phyloP scores from a whole-genome alignment of 192 early-diverging fungal species.

The Coemansia sp. region DNA sequence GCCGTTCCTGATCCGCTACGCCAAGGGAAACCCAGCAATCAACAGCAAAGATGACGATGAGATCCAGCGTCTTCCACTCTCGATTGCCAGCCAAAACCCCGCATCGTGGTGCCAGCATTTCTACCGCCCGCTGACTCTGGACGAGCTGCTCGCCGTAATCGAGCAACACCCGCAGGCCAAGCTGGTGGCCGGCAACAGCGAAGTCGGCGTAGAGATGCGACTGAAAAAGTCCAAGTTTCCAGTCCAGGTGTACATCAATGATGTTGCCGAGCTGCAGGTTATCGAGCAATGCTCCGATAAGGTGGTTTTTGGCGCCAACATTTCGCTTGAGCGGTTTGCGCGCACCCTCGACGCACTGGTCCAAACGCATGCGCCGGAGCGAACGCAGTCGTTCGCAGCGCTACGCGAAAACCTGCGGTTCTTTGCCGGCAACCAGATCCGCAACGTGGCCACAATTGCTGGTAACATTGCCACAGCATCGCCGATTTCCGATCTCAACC shows the following conservation, averaged over 20 bases:
- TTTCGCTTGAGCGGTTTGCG: slow-evolving; percentile 63
- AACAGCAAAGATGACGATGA: slow-evolving; percentile 7
- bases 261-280: slow-evolving; percentile 67
- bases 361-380: slow-evolving; percentile 19
- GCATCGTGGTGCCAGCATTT: slow-evolving; percentile 35
- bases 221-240: slow-evolving; percentile 71
- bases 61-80: slow-evolving; percentile 21
- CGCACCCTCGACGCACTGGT: slow-evolving; percentile 17
- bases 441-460: slow-evolving; percentile 82
- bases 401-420: slow-evolving; percentile 71
- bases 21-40: slow-evolving; percentile 19
- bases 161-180: slow-evolving; percentile 65
- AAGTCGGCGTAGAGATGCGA: slow-evolving; percentile 76
- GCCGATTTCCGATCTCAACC: slow-evolving; percentile 87
- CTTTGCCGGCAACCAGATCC: slow-evolving; percentile 84
- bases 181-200: slow-evolving; percentile 80
- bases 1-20: slow-evolving; percentile 61
- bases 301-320: slow-evolving; percentile 66
- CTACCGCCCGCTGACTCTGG: slow-evolving; percentile 58
- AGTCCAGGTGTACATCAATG: slow-evolving; percentile 63
- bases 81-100: slow-evolving; percentile 14
- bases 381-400: slow-evolving; percentile 64
- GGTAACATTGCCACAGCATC: slow-evolving; percentile 88
- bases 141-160: slow-evolving; percentile 57
- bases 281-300: slow-evolving; percentile 37